Percentiles rank a stretch among this genome's conserved stretches.
These are phyloP conservation scores for Acidiella bohemica DNA, from an alignment of 495 filamentous ascomycete genomes.

Conservation along the genomic window DNA sequence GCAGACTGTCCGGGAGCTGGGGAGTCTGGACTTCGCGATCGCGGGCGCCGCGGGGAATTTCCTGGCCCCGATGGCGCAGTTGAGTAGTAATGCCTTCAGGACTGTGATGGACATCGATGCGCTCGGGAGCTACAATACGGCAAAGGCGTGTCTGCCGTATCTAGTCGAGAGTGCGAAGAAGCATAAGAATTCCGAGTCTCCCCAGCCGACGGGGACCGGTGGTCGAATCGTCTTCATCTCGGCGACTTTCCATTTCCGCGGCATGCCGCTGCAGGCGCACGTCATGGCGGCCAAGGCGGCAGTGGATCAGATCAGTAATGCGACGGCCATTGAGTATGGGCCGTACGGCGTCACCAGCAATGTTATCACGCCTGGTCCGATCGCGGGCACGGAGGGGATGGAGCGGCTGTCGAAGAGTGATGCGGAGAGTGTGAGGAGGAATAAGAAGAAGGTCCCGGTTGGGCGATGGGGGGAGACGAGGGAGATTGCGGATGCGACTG, in stretches of 20 bases:
- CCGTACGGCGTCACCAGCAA: conserved; percentile 83
- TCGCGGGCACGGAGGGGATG: conserved; percentile 48
- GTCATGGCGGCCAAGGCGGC: conserved; percentile 83
- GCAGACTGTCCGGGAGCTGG: conserved; percentile 65
- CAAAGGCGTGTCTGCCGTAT: conserved; percentile 78
- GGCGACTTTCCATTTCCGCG: conserved; percentile 80
- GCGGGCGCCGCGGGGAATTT: conserved; percentile 96
- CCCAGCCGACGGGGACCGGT: conserved; percentile 40
- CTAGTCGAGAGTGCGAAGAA: conserved; percentile 57
- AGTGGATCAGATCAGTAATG: conserved; percentile 66
- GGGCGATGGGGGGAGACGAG: conserved; percentile 65
- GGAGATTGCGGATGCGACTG: conserved; percentile 86
- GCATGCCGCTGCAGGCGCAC: conserved; percentile 70
- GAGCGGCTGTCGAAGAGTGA: conserved; percentile 28
- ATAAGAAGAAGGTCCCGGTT: conserved; percentile 40
- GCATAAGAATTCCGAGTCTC: conserved; percentile 39
- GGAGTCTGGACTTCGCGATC: conserved; percentile 85
- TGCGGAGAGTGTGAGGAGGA: conserved; percentile 25
- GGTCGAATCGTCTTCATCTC: conserved; percentile 81
- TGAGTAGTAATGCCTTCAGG: conserved; percentile 83
- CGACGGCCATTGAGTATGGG: conserved; percentile 71
- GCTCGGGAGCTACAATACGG: conserved; percentile 80
- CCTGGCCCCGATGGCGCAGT: conserved; percentile 68
- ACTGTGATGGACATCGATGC: conserved; percentile 94
- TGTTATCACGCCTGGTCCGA: conserved; percentile 70